phyloP scores from a whole-genome alignment of 768 basidiomycete genomes.

The Lactarius tabidus region DNA sequence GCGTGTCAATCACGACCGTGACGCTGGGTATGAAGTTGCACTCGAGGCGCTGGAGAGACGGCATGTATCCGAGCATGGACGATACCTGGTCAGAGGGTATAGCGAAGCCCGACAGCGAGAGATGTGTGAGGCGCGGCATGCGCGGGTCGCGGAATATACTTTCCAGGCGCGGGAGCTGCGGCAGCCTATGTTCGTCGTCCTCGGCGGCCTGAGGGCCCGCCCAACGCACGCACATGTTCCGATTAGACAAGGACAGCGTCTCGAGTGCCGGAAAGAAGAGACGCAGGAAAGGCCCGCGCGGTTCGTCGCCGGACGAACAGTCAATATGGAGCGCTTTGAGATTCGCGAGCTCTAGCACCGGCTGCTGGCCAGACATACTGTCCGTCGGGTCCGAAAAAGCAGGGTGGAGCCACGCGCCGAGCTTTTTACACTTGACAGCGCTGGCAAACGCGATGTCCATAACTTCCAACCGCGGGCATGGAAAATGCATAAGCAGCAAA shows the following conservation, averaged over 20 bases:
- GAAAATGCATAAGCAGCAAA: slow-evolving; percentile 18
- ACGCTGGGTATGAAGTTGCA: slow-evolving; percentile 19
- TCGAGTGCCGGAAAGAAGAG: slow-evolving; percentile 21
- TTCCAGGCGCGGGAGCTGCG: slow-evolving; percentile 16
- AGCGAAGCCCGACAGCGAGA: slow-evolving; percentile 17
- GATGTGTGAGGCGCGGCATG: slow-evolving; percentile 19
- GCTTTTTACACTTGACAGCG: slow-evolving; percentile 13
- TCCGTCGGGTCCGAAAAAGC: background rate
- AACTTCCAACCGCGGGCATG: slow-evolving; percentile 9
- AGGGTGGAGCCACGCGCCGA: slow-evolving; percentile 6
- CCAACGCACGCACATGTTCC: background rate
- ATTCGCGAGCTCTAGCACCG: slow-evolving; percentile 10
- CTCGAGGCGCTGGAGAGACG: slow-evolving; percentile 21
- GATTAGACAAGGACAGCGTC: slow-evolving; percentile 20
- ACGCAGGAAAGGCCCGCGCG: slow-evolving; percentile 21
- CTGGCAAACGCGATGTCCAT: slow-evolving; percentile 17
- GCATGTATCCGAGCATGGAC: slow-evolving; percentile 22
- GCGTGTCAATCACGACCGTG: slow-evolving; percentile 10
- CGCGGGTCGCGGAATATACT: slow-evolving; percentile 25
- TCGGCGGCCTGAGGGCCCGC: background rate
- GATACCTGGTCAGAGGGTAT: slow-evolving; percentile 13
- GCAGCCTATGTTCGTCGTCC: background rate
- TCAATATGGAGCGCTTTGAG: slow-evolving; percentile 19
- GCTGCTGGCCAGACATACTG: background rate
- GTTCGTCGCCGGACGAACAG: slow-evolving; percentile 12